A percentile compares a stretch with the other conserved stretches of the same genome.
Conservation (phyloP, 1,284 basidiomycete genomes). For the Cutaneotrichosporon arboriforme region DNA sequence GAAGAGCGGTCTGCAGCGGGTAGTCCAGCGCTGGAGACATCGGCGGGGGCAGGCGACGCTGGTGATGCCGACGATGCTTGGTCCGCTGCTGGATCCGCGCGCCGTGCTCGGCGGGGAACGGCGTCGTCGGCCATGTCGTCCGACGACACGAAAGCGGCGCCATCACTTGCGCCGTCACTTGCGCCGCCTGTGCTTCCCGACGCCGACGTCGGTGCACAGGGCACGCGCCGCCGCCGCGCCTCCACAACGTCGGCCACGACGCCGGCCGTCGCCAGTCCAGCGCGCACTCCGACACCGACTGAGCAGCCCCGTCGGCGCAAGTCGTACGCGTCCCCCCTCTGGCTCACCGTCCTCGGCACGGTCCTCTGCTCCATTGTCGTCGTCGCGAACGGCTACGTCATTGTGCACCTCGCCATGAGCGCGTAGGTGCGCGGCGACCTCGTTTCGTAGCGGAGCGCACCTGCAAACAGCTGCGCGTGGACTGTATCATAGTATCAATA, state of each 20-base stretch:
- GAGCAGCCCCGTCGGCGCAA: conserved; percentile 8
- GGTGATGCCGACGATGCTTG: too few relatives aligned
- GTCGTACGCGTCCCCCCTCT: conserved; percentile 57
- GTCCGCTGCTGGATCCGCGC: neutral
- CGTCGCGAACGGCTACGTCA: conserved; percentile 57
- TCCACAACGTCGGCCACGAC: neutral
- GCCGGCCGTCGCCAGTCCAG: neutral
- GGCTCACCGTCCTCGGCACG: conserved; percentile 56
- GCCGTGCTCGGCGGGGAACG: neutral
- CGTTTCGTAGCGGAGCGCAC: neutral
- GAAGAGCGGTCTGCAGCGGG: neutral
- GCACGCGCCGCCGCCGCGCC: neutral
- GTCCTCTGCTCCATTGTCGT: conserved; percentile 60
- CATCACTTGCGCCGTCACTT: neutral
- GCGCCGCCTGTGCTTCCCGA: neutral
- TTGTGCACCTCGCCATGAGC: conserved; percentile 40
- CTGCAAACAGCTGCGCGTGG: too few relatives aligned
- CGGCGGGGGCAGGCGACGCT: neutral
- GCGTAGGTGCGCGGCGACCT: conserved; percentile 1
- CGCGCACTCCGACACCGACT: neutral
- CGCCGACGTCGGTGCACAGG: too few relatives aligned
- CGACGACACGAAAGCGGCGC: neutral
- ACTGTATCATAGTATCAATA: neutral
- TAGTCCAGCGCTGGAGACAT: neutral
- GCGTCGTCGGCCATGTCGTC: neutral